Conservation (phyloP, 2,329 filamentous ascomycete species). For the Rhytidhysteron rufulum region DNA sequence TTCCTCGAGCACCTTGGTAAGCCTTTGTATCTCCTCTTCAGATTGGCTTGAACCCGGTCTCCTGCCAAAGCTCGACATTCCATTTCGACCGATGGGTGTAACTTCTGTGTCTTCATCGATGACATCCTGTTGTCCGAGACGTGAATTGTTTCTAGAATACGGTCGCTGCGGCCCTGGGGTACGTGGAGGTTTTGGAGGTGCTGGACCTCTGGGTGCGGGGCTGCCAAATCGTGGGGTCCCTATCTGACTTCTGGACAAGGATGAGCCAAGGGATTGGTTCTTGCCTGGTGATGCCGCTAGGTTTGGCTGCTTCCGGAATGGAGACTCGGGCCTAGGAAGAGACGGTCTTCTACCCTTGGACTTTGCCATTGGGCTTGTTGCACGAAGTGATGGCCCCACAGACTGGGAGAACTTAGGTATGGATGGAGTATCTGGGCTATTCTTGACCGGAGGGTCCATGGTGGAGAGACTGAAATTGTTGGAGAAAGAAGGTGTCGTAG, state of each 20-base stretch:
- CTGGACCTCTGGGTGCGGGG: constrained; percentile 60
- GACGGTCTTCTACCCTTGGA: constrained; percentile 69
- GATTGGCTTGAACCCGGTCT: constrained; percentile 34
- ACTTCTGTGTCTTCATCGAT: constrained; percentile 38
- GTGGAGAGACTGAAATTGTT: constrained; percentile 55
- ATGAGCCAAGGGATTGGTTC: constrained; percentile 53
- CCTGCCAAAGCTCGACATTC: constrained; percentile 42
- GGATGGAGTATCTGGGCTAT: constrained; percentile 50
- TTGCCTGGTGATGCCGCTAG: constrained; percentile 53
- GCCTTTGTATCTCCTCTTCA: constrained; percentile 65
- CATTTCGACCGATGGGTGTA: constrained; percentile 53
- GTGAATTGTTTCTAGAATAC: constrained; percentile 46
- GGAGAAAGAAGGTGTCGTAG: constrained; percentile 60
- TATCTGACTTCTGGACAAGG: constrained; percentile 52
- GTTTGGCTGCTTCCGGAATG: constrained; percentile 63
- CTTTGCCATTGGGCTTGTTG: constrained; percentile 68
- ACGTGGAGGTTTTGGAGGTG: constrained; percentile 46
- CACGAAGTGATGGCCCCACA: constrained; percentile 66
- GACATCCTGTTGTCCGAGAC: constrained; percentile 40
- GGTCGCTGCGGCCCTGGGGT: constrained; percentile 38
- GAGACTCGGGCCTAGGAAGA: constrained; percentile 84
- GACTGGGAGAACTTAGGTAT: constrained; percentile 85
- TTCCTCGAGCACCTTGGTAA: constrained; percentile 74
- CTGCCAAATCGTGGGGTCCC: constrained; percentile 59
- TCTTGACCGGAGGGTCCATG: constrained; percentile 41